Percentiles rank a stretch among this genome's conserved stretches.
These are phyloP conservation scores for Leptodermis oblonga DNA, from an alignment of 257 asterid species.

Conservation along the genomic window DNA sequence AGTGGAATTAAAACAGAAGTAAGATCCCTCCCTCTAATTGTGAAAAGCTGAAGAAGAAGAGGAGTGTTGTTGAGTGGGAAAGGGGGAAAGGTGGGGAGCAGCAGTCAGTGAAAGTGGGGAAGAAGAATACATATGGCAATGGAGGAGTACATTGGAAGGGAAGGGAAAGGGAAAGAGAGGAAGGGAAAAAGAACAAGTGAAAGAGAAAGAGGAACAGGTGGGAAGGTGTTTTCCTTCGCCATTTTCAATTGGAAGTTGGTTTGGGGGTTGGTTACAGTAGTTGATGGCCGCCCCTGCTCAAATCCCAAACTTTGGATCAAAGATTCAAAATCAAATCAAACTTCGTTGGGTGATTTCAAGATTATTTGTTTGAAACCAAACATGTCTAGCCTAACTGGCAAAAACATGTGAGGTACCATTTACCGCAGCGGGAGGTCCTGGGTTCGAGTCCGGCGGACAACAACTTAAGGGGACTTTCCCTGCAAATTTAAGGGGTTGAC, in stretches of 20 bases:
- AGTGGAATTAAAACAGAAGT: not conserved
- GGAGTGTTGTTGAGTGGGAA: not conserved
- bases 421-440: too few relatives aligned
- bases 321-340: too few relatives aligned
- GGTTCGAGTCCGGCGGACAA: too few relatives aligned
- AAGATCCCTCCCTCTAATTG: not conserved
- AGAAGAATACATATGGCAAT: too few relatives aligned
- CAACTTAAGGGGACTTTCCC: too few relatives aligned
- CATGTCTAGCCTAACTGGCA: too few relatives aligned
- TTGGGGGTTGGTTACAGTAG: not conserved
- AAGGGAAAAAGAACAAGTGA: not conserved
- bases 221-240: not conserved
- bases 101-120: conserved; percentile 27
- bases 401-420: too few relatives aligned
- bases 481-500: too few relatives aligned
- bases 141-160: conserved; percentile 48
- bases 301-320: too few relatives aligned
- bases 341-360: not conserved
- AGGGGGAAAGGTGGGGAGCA: conserved; percentile 38
- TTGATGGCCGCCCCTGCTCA: not conserved
- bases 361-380: too few relatives aligned
- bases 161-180: conserved; percentile 25
- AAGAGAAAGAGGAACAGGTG: too few relatives aligned
- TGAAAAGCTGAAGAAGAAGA: not conserved
- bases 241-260: conserved; percentile 6